Evolutionary conservation across 805 yeast genomes (phyloP).

Genomic region (Candida silvicultrix): DNA sequence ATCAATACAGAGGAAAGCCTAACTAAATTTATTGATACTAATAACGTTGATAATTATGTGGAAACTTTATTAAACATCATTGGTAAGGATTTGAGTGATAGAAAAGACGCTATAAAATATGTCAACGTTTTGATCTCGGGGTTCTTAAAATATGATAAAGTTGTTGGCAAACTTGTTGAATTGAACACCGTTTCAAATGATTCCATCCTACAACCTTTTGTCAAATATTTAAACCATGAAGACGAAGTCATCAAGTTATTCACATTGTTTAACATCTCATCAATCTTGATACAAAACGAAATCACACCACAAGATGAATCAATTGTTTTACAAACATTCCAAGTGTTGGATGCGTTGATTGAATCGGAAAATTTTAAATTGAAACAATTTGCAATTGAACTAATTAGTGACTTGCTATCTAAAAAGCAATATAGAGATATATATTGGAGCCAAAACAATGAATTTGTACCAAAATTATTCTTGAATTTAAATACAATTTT

Average conservation of each 20-base stretch:
- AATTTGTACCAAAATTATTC: conserved; percentile 42
- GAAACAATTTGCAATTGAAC: conserved; percentile 59
- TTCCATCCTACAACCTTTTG: conserved; percentile 33
- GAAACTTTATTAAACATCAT: conserved; percentile 49
- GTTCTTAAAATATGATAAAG: conserved; percentile 27
- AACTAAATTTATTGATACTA: conserved; percentile 29
- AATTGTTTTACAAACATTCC: conserved; percentile 11
- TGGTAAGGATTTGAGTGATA: conserved; percentile 40
- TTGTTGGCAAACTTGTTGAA: conserved; percentile 35
- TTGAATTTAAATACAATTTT: conserved; percentile 36
- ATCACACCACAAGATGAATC: conserved; percentile 22
- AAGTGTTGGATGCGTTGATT: conserved; percentile 10
- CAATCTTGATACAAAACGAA: conserved; percentile 35
- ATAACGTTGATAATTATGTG: conserved; percentile 45
- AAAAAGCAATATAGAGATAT: conserved; percentile 44
- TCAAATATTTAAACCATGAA: conserved; percentile 41
- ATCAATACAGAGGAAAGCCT: conserved; percentile 31
- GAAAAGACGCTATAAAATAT: conserved; percentile 57
- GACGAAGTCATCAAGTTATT: conserved; percentile 56
- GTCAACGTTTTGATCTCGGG: conserved; percentile 59
- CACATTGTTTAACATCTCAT: conserved; percentile 46
- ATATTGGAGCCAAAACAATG: conserved; percentile 39
- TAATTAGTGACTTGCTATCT: conserved; percentile 54
- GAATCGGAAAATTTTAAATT: conserved; percentile 38
- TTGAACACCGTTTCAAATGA: background rate